Evolutionary conservation across 345 rosid genomes (phyloP).

Genomic region (Melastoma malabathricum): DNA sequence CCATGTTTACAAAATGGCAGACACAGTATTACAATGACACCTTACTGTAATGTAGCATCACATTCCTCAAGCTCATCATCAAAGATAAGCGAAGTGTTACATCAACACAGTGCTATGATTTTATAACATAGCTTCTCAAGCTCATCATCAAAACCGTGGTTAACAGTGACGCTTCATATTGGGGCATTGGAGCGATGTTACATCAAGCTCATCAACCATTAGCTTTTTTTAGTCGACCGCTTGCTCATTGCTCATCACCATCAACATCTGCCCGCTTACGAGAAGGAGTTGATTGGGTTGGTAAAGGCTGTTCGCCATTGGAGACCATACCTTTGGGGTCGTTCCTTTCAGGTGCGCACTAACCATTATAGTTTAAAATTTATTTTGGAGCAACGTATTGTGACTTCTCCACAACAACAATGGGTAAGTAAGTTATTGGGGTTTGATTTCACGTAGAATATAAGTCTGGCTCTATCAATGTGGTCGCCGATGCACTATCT

Average conservation of each 20-base stretch:
- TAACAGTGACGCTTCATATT: too few species aligned
- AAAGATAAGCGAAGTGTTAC: too few species aligned
- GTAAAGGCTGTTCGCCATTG: conserved; percentile 2
- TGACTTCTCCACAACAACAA: not conserved
- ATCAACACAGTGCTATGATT: too few species aligned
- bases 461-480: too few species aligned
- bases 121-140: too few species aligned
- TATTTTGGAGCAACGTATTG: not conserved
- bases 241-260: not conserved
- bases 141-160: too few species aligned
- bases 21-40: too few species aligned
- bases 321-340: conserved; percentile 1
- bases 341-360: not conserved
- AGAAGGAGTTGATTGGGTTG: not conserved
- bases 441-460: not conserved
- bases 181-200: not conserved
- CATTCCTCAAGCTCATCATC: too few species aligned
- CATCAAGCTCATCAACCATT: not conserved
- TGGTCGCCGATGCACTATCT: too few species aligned
- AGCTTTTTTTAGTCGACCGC: not conserved
- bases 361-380: not conserved
- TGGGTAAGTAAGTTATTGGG: conserved; percentile 4
- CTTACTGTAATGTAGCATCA: too few species aligned
- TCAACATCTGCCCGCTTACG: not conserved
- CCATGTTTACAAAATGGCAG: too few species aligned